Evolutionary conservation across 345 rosid species (phyloP).

Genomic region (Bruguiera sexangula): DNA sequence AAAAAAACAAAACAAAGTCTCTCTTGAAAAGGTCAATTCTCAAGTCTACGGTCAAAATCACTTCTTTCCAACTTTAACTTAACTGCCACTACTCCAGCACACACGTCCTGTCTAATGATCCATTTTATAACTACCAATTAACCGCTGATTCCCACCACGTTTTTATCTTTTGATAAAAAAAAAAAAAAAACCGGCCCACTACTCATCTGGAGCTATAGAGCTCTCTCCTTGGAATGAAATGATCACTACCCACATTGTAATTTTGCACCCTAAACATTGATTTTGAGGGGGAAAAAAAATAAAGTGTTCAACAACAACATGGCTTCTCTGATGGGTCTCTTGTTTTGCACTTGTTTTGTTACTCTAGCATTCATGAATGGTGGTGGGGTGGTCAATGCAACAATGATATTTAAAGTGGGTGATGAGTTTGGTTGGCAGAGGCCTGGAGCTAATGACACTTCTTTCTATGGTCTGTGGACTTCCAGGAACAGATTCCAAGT

Average conservation of each 20-base stretch:
- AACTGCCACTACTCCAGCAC: not conserved
- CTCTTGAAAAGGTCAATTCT: not conserved
- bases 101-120: slow-evolving; percentile 1
- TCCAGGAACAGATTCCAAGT: slow-evolving; percentile 53
- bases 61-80: not conserved
- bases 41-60: not conserved
- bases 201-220: not conserved
- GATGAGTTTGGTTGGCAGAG: slow-evolving; percentile 60
- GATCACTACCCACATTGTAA: not conserved
- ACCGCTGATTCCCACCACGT: slow-evolving; percentile 13
- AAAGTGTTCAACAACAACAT: not conserved
- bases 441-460: slow-evolving; percentile 41
- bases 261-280: no score
- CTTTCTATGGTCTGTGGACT: slow-evolving; percentile 61
- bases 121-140: not conserved
- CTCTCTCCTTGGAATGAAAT: not conserved
- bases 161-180: not conserved
- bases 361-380: slow-evolving; percentile 8
- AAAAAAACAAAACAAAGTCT: no score
- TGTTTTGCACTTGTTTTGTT: slow-evolving; percentile 6
- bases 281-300: no score
- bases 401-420: slow-evolving; percentile 55
- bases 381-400: slow-evolving; percentile 30
- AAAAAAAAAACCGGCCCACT: slow-evolving; percentile 14
- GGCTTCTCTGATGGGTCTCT: slow-evolving; percentile 3